Conservation (phyloP, 768 basidiomycete species). For the Kwoniella botswanensis region DNA sequence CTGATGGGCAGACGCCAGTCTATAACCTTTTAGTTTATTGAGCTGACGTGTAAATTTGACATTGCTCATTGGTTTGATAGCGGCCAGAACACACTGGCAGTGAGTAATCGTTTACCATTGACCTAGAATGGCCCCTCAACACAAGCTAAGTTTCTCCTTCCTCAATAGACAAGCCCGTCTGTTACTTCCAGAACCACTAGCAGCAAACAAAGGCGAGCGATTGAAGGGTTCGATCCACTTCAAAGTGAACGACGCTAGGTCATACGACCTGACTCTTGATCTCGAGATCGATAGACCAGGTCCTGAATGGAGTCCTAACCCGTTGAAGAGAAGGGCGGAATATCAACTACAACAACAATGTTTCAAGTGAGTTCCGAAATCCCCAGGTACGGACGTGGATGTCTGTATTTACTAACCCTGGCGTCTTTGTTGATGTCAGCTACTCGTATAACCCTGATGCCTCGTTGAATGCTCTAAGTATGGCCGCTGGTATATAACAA, state of each 20-base stretch:
- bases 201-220: conserved; percentile 53
- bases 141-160: neutral
- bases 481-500: conserved; percentile 12
- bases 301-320: conserved; percentile 36
- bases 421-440: neutral
- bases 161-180: conserved; percentile 49
- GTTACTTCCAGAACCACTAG: conserved; percentile 55
- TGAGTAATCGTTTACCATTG: conserved; percentile 22
- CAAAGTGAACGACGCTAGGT: conserved; percentile 53
- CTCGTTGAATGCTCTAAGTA: conserved; percentile 6
- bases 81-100: conserved; percentile 58
- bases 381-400: too few species aligned
- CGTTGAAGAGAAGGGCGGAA: conserved; percentile 38
- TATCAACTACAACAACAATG: conserved; percentile 54
- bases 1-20: neutral
- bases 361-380: conserved; percentile 49
- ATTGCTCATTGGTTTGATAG: conserved; percentile 12
- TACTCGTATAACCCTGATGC: conserved; percentile 50
- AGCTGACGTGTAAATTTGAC: too few species aligned
- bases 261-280: conserved; percentile 54
- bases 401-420: too few species aligned
- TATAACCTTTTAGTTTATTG: too few species aligned
- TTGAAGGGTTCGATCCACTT: conserved; percentile 50
- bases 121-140: neutral
- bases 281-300: conserved; percentile 48